phyloP scores from a whole-genome alignment of 192 early-diverging fungal genomes.

The Mortierella hygrophila region DNA sequence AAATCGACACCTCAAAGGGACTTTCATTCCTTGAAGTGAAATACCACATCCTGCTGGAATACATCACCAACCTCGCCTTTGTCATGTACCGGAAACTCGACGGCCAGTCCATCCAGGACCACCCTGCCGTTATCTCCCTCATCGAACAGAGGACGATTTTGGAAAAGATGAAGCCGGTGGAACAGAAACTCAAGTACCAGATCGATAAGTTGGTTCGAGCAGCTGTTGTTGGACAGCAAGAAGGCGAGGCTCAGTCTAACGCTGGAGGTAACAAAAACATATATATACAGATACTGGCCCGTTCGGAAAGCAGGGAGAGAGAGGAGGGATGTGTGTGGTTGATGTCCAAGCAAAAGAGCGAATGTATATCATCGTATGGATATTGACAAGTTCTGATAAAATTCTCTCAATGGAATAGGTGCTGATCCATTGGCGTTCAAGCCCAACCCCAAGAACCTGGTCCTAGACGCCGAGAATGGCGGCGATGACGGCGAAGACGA shows the following conservation, averaged over 20 bases:
- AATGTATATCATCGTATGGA: neutral
- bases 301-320: neutral
- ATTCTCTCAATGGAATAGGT: conserved; percentile 27
- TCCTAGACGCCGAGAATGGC: conserved; percentile 55
- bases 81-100: conserved; percentile 83
- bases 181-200: conserved; percentile 95
- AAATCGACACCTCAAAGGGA: conserved; percentile 80
- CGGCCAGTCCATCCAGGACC: conserved; percentile 72
- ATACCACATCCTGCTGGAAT: conserved; percentile 87
- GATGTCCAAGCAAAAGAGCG: neutral
- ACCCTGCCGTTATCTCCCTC: conserved; percentile 74
- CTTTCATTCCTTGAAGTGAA: conserved; percentile 94
- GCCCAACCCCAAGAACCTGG: conserved; percentile 85
- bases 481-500: conserved; percentile 33
- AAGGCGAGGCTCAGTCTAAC: conserved; percentile 38
- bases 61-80: conserved; percentile 85
- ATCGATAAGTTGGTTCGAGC: conserved; percentile 92
- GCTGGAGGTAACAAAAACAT: conserved; percentile 20
- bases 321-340: neutral
- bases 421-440: conserved; percentile 91
- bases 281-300: neutral
- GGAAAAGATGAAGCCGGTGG: conserved; percentile 94
- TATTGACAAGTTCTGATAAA: conserved; percentile 36
- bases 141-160: conserved; percentile 88
- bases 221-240: conserved; percentile 65